A percentile compares a stretch with the other conserved stretches of the same genome.
phyloP scores from a whole-genome alignment of 371 early-diverging fungal genomes.

The Dinochytrium kinnereticum region DNA sequence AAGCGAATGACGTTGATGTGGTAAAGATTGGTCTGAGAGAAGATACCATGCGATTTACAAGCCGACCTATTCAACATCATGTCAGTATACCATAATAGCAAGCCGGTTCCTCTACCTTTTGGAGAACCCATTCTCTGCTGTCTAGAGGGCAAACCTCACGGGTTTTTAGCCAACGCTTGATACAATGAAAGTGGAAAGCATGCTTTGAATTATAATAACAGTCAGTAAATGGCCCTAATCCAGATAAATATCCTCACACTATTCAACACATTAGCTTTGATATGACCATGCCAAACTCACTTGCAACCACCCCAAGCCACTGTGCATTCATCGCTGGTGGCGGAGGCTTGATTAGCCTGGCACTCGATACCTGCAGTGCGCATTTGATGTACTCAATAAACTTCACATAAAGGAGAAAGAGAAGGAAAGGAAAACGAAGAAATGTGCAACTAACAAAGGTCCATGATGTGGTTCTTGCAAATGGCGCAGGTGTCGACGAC shows the following conservation, averaged over 20 bases:
- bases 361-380: slow-evolving; percentile 91
- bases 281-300: slow-evolving; percentile 60
- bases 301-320: slow-evolving; percentile 99
- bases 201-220: too few species aligned
- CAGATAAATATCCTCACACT: too few species aligned
- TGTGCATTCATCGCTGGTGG: slow-evolving; percentile 93
- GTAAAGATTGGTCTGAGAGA: too few species aligned
- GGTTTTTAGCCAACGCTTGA: slow-evolving; percentile 98
- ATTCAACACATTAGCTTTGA: too few species aligned
- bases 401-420: too few species aligned
- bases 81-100: neutral
- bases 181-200: slow-evolving; percentile 99
- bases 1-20: too few species aligned
- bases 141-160: slow-evolving; percentile 99
- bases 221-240: too few species aligned
- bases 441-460: slow-evolving; percentile 87
- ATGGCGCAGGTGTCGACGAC: slow-evolving; percentile 99
- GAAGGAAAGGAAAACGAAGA: slow-evolving; percentile 15
- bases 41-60: too few species aligned
- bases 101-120: slow-evolving; percentile 71
- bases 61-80: neutral
- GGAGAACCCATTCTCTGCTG: slow-evolving; percentile 99
- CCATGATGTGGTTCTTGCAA: slow-evolving; percentile 99
- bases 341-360: slow-evolving; percentile 96
- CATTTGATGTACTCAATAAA: too few species aligned